These are phyloP conservation scores for Fraxinus angustifolia DNA, from an alignment of 305 asterid genomes.

Conservation along the genomic window DNA sequence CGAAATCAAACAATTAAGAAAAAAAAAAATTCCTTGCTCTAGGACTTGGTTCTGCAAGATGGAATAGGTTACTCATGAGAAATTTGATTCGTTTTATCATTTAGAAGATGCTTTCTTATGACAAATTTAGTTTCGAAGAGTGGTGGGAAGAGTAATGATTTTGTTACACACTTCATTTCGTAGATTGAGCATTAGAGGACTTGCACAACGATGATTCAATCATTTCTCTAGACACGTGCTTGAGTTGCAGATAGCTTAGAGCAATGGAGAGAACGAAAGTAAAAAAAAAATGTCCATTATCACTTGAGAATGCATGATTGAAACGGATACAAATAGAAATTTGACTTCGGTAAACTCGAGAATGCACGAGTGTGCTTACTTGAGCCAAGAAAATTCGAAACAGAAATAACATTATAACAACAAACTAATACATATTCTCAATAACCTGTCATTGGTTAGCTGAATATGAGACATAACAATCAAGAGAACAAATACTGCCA, in stretches of 20 bases:
- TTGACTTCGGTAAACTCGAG: not conserved
- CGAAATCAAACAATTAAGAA: not conserved
- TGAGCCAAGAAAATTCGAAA: not conserved
- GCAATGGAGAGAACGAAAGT: not conserved
- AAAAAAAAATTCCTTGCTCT: not conserved
- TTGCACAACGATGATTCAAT: not conserved
- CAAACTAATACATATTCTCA: not conserved
- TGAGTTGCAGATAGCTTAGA: not conserved
- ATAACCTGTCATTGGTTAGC: not conserved
- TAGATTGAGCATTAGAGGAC: not conserved
- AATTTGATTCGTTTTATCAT: not conserved
- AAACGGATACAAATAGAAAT: not conserved
- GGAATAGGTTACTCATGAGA: not conserved
- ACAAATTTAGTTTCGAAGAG: not conserved
- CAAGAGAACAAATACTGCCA: not conserved
- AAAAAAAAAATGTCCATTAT: not conserved
- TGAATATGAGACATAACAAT: not conserved
- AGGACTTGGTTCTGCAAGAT: not conserved
- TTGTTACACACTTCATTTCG: not conserved
- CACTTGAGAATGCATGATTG: not conserved
- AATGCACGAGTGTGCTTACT: not conserved
- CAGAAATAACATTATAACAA: not conserved
- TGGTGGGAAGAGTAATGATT: not conserved
- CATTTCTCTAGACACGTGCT: not conserved
- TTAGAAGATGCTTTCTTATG: not conserved